Base-by-base conservation (phyloP, 192 early-diverging fungal genomes). In the Pilobolus umbonatus region DNA sequence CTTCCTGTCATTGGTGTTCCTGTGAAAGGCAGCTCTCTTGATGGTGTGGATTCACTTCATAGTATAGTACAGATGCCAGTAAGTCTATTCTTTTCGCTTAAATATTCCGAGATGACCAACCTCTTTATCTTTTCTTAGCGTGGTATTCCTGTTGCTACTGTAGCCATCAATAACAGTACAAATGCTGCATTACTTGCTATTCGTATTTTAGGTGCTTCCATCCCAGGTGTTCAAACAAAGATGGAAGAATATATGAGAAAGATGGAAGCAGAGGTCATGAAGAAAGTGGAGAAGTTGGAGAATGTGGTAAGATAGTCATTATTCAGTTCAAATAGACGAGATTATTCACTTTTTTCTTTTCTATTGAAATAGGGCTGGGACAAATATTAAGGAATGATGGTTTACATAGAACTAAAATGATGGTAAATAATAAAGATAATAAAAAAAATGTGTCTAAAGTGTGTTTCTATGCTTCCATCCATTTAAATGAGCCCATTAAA, bases 41-140 rank as follows among this genome's bases (percentile, higher is more conserved):
- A 98, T 55, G 97, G 97, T 36, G 88, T 95, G 31, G 97, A 99
- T 67, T 99, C 97, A 28, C 75, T 99, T 50, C 85, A 95, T 57
- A 95, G 93, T 34, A 99, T 99, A 68, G 95, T 98, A 15, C 97
- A 99, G 75, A 99, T 99, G 97, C 97, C 97, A 50, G 89, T 92
- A 80, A 74, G 79, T 80, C 28, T 42, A 4, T 32, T 51, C 24
- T 32, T 2, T 26, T 50, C n/a, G 24, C 31, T n/a, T 22, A 24
- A 49, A 49, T 35, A 17, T 8, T 5, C 34, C 11, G 34, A 35
- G 5, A 35, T 5, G 11, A 8, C 6, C n/a, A 22, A 46, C 14
- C 1, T 63, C 22, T 3, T 51, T 29, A 42, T 24, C 26, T 35
- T 36, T 45, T 52, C 32, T n/a, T 68, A 92, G 90, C 89, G 97